phyloP scores from a whole-genome alignment of 164 flowering plant genomes.

The Magnolia officinalis region DNA sequence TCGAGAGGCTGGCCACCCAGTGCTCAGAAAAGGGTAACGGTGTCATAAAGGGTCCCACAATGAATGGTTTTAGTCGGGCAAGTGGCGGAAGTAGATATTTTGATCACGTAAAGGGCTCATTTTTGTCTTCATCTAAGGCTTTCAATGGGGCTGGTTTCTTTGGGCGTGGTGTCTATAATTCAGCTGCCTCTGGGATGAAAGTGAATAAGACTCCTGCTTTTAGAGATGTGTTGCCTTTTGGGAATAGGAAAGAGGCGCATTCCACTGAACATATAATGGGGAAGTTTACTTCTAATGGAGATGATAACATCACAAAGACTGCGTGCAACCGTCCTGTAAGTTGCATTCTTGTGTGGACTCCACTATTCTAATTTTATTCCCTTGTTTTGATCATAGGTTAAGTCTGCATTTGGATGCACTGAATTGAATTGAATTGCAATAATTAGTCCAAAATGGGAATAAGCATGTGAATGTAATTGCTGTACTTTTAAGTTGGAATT shows the following conservation, averaged over 20 bases:
- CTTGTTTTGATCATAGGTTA: not conserved
- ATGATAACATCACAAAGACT: conserved; percentile 37
- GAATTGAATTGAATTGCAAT: not conserved
- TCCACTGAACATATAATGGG: conserved; percentile 40
- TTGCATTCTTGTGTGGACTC: conserved; percentile 1
- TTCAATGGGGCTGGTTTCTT: conserved; percentile 69
- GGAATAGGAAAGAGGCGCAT: conserved; percentile 40
- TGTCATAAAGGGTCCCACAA: conserved; percentile 23
- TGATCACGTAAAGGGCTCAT: conserved; percentile 75
- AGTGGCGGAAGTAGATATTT: conserved; percentile 55
- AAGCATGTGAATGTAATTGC: not conserved
- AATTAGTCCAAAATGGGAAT: not conserved
- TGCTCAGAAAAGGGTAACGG: conserved; percentile 42
- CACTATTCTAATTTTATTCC: not conserved
- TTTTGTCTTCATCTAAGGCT: conserved; percentile 75
- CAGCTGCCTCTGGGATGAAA: conserved; percentile 40
- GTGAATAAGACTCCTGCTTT: conserved; percentile 23
- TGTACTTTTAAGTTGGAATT: not conserved
- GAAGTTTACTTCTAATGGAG: conserved; percentile 38
- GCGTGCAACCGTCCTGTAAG: conserved; percentile 51
- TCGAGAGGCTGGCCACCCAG: conserved; percentile 49
- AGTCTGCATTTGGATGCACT: no score
- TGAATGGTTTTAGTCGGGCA: conserved; percentile 41
- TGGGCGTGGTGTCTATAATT: conserved; percentile 44
- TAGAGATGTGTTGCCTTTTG: conserved; percentile 28